phyloP scores from a whole-genome alignment of 768 basidiomycete genomes.

The Boletellus ananas region DNA sequence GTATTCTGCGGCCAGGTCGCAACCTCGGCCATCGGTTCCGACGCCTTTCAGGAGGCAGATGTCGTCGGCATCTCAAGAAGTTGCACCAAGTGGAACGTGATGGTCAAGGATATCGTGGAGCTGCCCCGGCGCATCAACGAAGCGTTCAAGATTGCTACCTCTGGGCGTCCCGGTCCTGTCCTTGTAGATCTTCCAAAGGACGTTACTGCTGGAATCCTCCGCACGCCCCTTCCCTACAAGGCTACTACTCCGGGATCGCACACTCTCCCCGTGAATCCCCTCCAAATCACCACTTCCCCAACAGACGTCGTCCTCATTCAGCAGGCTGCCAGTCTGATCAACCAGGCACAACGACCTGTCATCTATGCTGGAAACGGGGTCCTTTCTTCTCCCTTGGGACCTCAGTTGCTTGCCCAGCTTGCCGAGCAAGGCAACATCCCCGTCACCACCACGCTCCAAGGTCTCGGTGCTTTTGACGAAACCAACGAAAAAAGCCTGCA shows the following conservation, averaged over 20 bases:
- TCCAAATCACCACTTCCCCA: constrained; percentile 53
- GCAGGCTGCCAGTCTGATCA: constrained; percentile 88
- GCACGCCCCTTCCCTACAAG: constrained; percentile 78
- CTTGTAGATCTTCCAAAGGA: constrained; percentile 99
- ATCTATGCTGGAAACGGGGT: constrained; percentile 94
- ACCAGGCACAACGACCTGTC: constrained; percentile 84
- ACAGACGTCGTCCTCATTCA: constrained; percentile 65
- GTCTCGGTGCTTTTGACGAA: constrained; percentile 95
- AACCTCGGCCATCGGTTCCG: constrained; percentile 97
- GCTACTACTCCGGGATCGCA: constrained; percentile 82
- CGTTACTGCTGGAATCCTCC: constrained; percentile 89
- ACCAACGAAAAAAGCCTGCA: constrained; percentile 79
- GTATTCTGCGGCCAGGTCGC: constrained; percentile 99
- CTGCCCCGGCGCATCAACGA: constrained; percentile 95
- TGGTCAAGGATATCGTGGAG: constrained; percentile 97
- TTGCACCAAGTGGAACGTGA: constrained; percentile 99
- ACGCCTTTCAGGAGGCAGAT: constrained; percentile 99
- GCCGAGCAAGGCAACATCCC: constrained; percentile 88
- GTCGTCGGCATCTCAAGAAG: constrained; percentile 92
- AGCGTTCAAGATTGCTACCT: constrained; percentile 98
- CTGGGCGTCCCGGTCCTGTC: constrained; percentile 95
- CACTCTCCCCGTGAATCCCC: constrained; percentile 71
- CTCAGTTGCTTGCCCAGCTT: constrained; percentile 74
- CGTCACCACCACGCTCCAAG: constrained; percentile 94
- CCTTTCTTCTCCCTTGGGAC: constrained; percentile 76